Evolutionary conservation across 2,329 filamentous ascomycete species (phyloP).

Genomic region (Cladophialophora carrionii): DNA sequence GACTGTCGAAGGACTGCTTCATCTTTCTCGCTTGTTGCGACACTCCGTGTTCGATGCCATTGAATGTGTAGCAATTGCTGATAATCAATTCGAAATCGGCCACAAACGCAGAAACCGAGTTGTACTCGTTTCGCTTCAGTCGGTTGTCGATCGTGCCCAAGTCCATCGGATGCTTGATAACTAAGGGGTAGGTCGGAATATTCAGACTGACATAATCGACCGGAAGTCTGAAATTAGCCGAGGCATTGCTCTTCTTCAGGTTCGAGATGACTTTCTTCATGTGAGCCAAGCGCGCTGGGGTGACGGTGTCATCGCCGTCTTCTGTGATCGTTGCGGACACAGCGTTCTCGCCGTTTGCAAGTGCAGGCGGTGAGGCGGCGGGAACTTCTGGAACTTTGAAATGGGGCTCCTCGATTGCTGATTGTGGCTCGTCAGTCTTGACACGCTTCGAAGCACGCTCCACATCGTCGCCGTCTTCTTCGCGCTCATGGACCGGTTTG

Average conservation of each 20-base stretch:
- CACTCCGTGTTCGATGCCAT: conserved; percentile 75
- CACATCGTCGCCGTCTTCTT: conserved; percentile 66
- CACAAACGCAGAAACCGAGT: conserved; percentile 71
- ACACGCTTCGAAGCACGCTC: conserved; percentile 78
- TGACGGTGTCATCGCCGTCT: conserved; percentile 35
- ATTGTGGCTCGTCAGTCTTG: conserved; percentile 65
- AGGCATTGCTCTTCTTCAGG: conserved; percentile 83
- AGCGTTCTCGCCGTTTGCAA: conserved; percentile 37
- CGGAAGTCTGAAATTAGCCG: conserved; percentile 73
- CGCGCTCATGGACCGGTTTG: conserved; percentile 74
- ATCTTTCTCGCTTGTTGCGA: conserved; percentile 68
- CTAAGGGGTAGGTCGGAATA: conserved; percentile 73
- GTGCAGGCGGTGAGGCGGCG: conserved; percentile 39
- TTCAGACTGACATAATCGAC: conserved; percentile 75
- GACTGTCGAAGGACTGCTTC: conserved; percentile 62
- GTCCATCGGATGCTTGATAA: conserved; percentile 81
- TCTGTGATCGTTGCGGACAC: conserved; percentile 40
- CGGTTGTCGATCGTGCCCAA: conserved; percentile 79
- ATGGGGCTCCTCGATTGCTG: conserved; percentile 44
- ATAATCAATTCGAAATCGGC: conserved; percentile 77
- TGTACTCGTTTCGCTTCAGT: conserved; percentile 71
- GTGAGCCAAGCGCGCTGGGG: conserved; percentile 33
- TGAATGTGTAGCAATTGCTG: conserved; percentile 78
- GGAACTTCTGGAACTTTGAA: conserved; percentile 53
- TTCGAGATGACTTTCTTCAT: conserved; percentile 40